These are phyloP conservation scores for Pleurozium schreberi DNA, from an alignment of 225 moss, liverwort and hornwort genomes.

Conservation along the genomic window DNA sequence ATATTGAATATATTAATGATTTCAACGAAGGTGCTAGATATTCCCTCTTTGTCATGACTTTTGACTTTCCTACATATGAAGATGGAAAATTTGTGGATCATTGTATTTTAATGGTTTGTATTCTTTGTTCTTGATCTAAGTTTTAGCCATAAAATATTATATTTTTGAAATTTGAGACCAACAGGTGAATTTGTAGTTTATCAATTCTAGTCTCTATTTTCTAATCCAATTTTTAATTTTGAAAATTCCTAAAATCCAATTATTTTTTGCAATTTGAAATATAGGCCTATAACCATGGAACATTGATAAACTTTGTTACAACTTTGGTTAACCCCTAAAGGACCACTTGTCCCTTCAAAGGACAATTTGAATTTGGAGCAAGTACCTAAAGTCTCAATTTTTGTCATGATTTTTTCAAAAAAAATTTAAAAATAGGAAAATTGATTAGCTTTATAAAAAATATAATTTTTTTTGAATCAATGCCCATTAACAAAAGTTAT, in stretches of 20 bases:
- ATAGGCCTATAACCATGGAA: neutral
- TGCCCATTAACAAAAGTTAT: no score
- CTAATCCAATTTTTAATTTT: neutral
- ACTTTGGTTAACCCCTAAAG: no score
- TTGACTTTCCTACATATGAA: neutral
- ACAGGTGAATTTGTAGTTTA: neutral
- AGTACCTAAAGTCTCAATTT: no score
- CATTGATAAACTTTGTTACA: neutral
- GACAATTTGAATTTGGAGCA: no score
- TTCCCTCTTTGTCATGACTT: neutral
- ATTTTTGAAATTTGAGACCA: neutral
- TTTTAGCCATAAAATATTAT: neutral
- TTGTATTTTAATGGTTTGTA: neutral
- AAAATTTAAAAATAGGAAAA: no score
- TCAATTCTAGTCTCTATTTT: neutral
- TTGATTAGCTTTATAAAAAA: no score
- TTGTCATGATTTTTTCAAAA: no score
- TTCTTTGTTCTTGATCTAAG: neutral
- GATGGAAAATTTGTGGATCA: neutral
- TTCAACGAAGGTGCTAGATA: neutral
- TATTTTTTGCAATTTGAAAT: neutral
- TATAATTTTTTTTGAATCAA: no score
- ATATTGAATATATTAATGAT: no score
- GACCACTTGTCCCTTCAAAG: no score
- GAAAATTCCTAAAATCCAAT: neutral